Base-by-base conservation (phyloP, 2,329 filamentous ascomycete species). In the Ophiocordyceps camponoti-saundersi region DNA sequence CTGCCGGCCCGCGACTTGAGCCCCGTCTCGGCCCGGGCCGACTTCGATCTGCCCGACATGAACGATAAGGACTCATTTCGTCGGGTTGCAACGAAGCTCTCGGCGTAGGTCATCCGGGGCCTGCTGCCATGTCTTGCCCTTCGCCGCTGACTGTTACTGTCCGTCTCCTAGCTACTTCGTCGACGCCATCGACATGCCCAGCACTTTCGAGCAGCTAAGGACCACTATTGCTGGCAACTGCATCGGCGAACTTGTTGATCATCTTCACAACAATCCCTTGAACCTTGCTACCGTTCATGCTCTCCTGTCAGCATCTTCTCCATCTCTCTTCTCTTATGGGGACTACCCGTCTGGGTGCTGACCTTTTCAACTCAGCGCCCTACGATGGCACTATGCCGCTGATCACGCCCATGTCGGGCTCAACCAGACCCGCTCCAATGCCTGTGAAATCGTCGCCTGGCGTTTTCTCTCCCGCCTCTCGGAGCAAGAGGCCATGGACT, bases 381-480 rank as follows among this genome's bases (percentile, higher is more conserved):
- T 88, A 29, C 84, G 82, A 57, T 85, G 81, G 70, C 82, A 89
- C 57, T 90, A 79, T 55, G 67, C 82, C 50, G 67, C 74, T 22
- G 71, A 75, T 13, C 66, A 71, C 32, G 80, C 83, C 51, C 69
- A 82, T 48, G 75, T 77, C 49, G 78, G 79, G 4, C 64, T 89
- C 30, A 77, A 79, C 48, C 75, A 82, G 48, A 75, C 82, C 15
- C 73, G 84, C 47, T 82, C 81, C 20, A 76, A 78, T 57, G 83
- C 82, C 26, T 89, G 84, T 57, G 85, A 90, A 65, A 83, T 87
- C 50, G 82, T 87, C 15, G 85, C 85, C 36, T 88, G 83, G 81
- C 75, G 84, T 39, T 86, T 87, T 54, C 67, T 89, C 34, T 78
- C 77, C 16, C 77, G 77, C 47, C 66, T 88, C 30, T 80, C 80